Percentiles rank a stretch among this genome's conserved stretches.
phyloP scores from a whole-genome alignment of 768 basidiomycete species.

The Steccherinum ochraceum region DNA sequence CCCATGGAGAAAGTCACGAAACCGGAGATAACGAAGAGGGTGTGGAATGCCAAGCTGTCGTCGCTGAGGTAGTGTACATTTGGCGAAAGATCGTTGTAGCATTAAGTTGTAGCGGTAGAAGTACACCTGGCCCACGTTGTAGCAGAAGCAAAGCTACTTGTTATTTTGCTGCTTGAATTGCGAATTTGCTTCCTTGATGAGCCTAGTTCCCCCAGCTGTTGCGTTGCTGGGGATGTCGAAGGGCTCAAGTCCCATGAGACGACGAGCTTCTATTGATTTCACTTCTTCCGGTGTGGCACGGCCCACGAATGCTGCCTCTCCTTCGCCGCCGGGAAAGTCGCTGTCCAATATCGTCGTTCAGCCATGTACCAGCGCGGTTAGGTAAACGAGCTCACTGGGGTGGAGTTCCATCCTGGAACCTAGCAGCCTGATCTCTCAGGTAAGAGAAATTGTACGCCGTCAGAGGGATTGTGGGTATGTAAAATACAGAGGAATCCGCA shows the following conservation, averaged over 20 bases:
- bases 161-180: too few relatives aligned
- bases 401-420: slow-evolving; percentile 50
- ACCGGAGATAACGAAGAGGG: slow-evolving; percentile 18
- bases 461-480: slow-evolving; percentile 66
- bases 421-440: slow-evolving; percentile 53
- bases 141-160: too few relatives aligned
- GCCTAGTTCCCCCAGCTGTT: slow-evolving; percentile 9
- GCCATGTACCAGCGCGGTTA: too few relatives aligned
- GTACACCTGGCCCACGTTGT: too few relatives aligned
- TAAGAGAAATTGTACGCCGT: slow-evolving; percentile 52
- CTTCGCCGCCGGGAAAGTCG: slow-evolving; percentile 53
- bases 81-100: too few relatives aligned
- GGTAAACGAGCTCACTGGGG: slow-evolving; percentile 52
- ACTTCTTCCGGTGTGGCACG: slow-evolving; percentile 35
- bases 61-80: neutral
- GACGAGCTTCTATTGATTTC: slow-evolving; percentile 28
- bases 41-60: slow-evolving; percentile 17
- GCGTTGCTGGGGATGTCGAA: slow-evolving; percentile 17
- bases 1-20: slow-evolving; percentile 23
- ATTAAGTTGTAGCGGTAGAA: neutral
- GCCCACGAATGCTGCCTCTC: slow-evolving; percentile 32
- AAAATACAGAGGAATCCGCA: slow-evolving; percentile 64
- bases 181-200: slow-evolving; percentile 24
- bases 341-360: slow-evolving; percentile 7
- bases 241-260: slow-evolving; percentile 36